Evolutionary conservation across 1,284 basidiomycete species (phyloP), one percentile per base, ranked within the genome.

Genomic region (Lentinula novae-zelandiae): DNA sequence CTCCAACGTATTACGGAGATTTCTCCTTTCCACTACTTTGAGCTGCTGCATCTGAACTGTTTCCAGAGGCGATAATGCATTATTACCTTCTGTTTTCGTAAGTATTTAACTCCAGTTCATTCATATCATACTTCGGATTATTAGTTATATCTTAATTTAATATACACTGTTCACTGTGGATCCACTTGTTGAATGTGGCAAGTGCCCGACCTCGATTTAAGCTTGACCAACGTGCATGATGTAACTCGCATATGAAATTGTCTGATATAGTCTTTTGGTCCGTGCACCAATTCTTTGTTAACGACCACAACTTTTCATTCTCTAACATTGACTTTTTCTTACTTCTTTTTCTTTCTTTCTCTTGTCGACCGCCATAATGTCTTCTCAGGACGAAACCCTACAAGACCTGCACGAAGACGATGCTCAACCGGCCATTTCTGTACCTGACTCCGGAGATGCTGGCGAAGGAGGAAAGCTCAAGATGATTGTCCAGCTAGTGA

Each of bases 381-480:
- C 57, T 17, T 20, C 57, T 5, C 39, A 42, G 34, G 22, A 60
- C 20, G 59, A 40, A n/a, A 17, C 36, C 39, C 12, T 46, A 5
- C 34, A 56, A 20, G 46, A 60, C 6, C 27, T 55, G 15, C 51
- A 58, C 60, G 85, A 86, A 63, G 84, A 86, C 53, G 85, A 86
- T 34, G 75, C 79, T 17, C 81, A 85, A 7, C 75, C 81, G 17
- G 74, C 87, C 60, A 83, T 91, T 52, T 86, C 89, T 7, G 79
- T 95, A 2, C 87, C 91, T 54, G 93, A 95, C 67, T 74, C 83
- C 33, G 83, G 81, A 46, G 89, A 90, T 63, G 75, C 83, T 34
- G 90, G 90, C 44, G 93, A 96, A 71, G 91, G 93, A 65, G 89
- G 92, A 52, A 95, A 92, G 81, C 80, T 96, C 65, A 93, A 91